Conservation (phyloP, 768 basidiomycete species). For the Podaxis sp. region DNA sequence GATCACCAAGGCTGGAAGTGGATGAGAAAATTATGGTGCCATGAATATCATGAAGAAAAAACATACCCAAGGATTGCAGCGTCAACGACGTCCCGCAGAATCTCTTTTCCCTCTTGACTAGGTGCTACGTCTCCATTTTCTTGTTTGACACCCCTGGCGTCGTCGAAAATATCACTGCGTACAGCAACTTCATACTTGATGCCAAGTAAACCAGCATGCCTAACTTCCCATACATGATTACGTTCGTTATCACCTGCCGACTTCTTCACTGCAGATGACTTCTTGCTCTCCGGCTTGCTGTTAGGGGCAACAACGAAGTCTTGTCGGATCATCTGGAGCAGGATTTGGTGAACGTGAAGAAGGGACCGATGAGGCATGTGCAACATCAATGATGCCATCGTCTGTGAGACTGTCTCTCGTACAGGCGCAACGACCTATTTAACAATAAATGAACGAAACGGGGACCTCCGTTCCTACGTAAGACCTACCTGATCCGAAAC, state of each 20-base stretch:
- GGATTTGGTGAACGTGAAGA: slow-evolving; percentile 74
- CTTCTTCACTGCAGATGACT: slow-evolving; percentile 1
- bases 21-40: slow-evolving; percentile 7
- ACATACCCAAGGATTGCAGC: slow-evolving; percentile 89
- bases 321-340: slow-evolving; percentile 94
- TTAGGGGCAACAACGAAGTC: slow-evolving; percentile 55
- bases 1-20: slow-evolving; percentile 70
- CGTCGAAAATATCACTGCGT: slow-evolving; percentile 75
- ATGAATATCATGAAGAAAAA: background rate
- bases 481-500: slow-evolving; percentile 76
- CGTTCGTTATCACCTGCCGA: slow-evolving; percentile 33
- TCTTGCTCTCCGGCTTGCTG: slow-evolving; percentile 24
- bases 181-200: slow-evolving; percentile 99
- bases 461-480: background rate
- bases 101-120: slow-evolving; percentile 45
- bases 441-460: background rate
- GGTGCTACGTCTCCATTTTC: slow-evolving; percentile 34
- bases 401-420: slow-evolving; percentile 93
- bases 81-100: slow-evolving; percentile 83
- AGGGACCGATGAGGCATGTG: slow-evolving; percentile 86
- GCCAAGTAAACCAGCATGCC: slow-evolving; percentile 96
- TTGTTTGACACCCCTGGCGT: slow-evolving; percentile 28
- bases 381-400: slow-evolving; percentile 83
- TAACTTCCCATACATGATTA: slow-evolving; percentile 90
- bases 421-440: slow-evolving; percentile 87